Conservation (phyloP, 768 basidiomycete genomes). For the Tulasnella sp. region DNA sequence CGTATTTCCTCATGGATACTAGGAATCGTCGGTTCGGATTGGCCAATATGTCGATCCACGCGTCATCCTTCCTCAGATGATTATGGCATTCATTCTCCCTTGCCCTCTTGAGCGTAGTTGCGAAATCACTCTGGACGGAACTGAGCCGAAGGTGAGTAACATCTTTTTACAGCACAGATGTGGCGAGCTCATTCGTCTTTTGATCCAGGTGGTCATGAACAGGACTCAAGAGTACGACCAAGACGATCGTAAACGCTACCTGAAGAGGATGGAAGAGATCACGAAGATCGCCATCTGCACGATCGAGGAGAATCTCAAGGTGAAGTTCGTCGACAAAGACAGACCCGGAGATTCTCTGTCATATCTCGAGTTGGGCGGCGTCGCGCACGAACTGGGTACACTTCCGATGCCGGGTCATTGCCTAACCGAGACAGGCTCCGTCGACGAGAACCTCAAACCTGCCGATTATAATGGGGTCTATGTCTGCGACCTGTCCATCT, state of each 20-base stretch:
- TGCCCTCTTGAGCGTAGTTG: constrained; percentile 16
- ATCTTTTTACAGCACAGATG: background rate
- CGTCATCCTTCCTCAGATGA: constrained; percentile 24
- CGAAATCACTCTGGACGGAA: constrained; percentile 17
- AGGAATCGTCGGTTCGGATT: constrained; percentile 19
- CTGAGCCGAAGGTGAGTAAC: constrained; percentile 21
- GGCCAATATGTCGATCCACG: constrained; percentile 23
- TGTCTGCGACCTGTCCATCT: constrained; percentile 26
- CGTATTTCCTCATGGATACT: background rate
- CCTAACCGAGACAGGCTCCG: background rate
- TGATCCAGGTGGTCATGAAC: constrained; percentile 4
- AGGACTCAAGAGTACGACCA: constrained; percentile 1
- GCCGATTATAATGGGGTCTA: constrained; percentile 18
- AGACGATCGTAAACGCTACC: background rate
- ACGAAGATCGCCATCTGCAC: background rate
- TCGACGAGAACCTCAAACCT: constrained; percentile 21
- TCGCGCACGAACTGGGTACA: constrained; percentile 26
- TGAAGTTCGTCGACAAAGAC: constrained; percentile 6
- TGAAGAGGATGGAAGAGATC: background rate
- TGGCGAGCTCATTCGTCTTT: constrained; percentile 5
- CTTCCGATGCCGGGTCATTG: constrained; percentile 19
- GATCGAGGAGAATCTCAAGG: background rate
- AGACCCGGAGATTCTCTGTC: constrained; percentile 14
- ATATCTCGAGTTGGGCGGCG: constrained; percentile 23
- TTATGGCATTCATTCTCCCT: constrained; percentile 19